A percentile compares a stretch with the other conserved stretches of the same genome.
Conservation (phyloP, 163 green algal species). For the Trebouxia gelatinosa region DNA sequence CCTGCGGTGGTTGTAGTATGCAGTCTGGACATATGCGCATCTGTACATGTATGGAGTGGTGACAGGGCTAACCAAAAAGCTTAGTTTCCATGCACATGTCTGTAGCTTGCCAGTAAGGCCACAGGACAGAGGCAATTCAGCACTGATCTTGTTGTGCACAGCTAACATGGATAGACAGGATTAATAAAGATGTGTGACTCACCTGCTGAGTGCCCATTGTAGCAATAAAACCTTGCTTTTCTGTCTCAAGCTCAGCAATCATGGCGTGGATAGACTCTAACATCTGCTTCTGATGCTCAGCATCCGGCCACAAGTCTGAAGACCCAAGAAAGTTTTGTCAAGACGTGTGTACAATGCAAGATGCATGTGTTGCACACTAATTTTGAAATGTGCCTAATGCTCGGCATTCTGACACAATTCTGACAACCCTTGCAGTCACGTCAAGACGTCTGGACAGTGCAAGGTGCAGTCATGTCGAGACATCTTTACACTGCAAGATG, state of each 20-base stretch:
- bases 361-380: too few relatives aligned
- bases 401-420: too few relatives aligned
- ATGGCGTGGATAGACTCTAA: conserved; percentile 9
- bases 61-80: neutral
- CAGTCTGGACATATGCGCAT: neutral
- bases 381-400: too few relatives aligned
- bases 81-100: neutral
- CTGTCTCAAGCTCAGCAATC: neutral
- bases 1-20: too few relatives aligned
- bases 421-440: too few relatives aligned
- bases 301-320: too few relatives aligned
- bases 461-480: too few relatives aligned
- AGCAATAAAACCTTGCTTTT: neutral
- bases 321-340: too few relatives aligned
- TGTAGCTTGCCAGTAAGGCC: too few relatives aligned
- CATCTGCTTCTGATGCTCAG: conserved; percentile 1
- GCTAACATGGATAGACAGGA: neutral
- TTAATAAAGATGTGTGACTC: neutral
- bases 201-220: conserved; percentile 1
- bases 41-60: neutral
- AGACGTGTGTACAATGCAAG: too few relatives aligned
- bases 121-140: neutral
- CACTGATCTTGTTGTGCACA: neutral
- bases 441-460: too few relatives aligned
- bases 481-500: too few relatives aligned